Evolutionary conservation across 768 basidiomycete species (phyloP).

Genomic region (Pulveroboletus sp.): DNA sequence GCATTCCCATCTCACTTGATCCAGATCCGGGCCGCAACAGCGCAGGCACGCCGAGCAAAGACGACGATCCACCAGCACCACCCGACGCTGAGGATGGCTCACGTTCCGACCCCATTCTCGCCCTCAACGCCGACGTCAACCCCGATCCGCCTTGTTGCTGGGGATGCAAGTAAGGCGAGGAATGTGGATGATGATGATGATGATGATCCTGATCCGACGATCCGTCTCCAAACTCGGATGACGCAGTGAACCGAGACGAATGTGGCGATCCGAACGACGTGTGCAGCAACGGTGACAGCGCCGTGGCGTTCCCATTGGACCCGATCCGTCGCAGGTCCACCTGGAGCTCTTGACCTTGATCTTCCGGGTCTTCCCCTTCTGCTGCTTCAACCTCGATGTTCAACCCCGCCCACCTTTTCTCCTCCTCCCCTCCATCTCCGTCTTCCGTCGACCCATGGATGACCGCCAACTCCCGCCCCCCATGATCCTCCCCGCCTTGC

Average conservation of each 20-base stretch:
- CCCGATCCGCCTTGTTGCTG: too few species aligned
- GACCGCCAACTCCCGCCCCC: conserved; percentile 15
- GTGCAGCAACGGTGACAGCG: conserved; percentile 38
- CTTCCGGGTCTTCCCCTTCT: conserved; percentile 12
- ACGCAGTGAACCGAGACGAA: conserved; percentile 30
- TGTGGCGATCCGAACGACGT: conserved; percentile 40
- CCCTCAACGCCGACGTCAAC: too few species aligned
- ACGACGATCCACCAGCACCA: too few species aligned
- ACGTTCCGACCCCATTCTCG: too few species aligned
- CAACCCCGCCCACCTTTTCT: background rate
- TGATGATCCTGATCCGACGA: conserved; percentile 24
- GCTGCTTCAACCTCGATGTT: conserved; percentile 14
- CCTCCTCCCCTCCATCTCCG: background rate
- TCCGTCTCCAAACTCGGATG: conserved; percentile 27
- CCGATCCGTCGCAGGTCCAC: too few species aligned
- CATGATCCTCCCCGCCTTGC: conserved; percentile 18
- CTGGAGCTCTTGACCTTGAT: too few species aligned
- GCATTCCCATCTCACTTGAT: too few species aligned
- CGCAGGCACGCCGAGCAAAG: too few species aligned
- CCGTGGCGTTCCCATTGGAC: too few species aligned
- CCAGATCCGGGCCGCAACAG: too few species aligned
- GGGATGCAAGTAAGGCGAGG: background rate
- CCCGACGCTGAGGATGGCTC: too few species aligned
- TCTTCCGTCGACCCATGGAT: conserved; percentile 21
- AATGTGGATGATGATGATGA: too few species aligned